phyloP scores from a whole-genome alignment of 2,329 filamentous ascomycete species.

The Cladosporium velox region DNA sequence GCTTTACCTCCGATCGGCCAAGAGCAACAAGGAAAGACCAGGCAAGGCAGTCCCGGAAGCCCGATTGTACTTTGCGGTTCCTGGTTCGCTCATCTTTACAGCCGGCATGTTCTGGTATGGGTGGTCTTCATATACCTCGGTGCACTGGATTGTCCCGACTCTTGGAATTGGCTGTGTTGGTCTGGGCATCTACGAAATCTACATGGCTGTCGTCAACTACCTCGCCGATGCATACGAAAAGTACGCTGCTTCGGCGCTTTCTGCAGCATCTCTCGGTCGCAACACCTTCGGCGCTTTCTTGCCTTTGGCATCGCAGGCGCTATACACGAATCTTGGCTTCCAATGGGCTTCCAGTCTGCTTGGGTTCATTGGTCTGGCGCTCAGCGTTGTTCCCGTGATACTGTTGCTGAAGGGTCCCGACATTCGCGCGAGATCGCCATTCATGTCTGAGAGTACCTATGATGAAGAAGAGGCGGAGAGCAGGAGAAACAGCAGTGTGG shows the following conservation, averaged over 20 bases:
- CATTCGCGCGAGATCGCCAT: constrained; percentile 33
- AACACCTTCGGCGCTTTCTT: constrained; percentile 39
- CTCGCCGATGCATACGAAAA: constrained; percentile 46
- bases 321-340: constrained; percentile 40
- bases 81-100: constrained; percentile 52
- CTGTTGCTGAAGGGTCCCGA: constrained; percentile 36
- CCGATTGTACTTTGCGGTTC: constrained; percentile 51
- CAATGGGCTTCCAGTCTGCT: constrained; percentile 39
- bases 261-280: constrained; percentile 41
- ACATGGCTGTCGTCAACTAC: constrained; percentile 48
- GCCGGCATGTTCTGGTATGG: constrained; percentile 56
- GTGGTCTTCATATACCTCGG: constrained; percentile 51
- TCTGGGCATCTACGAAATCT: constrained; percentile 46
- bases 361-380: constrained; percentile 45
- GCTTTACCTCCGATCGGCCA: constrained; percentile 25
- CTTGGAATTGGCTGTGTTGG: constrained; percentile 35
- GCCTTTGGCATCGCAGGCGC: constrained; percentile 32
- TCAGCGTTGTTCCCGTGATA: constrained; percentile 40
- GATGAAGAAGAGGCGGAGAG: constrained; percentile 31
- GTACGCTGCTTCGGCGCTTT: constrained; percentile 34
- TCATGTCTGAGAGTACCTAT: constrained; percentile 33
- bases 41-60: constrained; percentile 39
- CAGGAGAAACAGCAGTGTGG: constrained; percentile 27
- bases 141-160: constrained; percentile 45
- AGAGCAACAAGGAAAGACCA: constrained; percentile 22